Percentiles rank a stretch among this genome's conserved stretches.
Conservation (phyloP, 805 yeast species). For the Phaffomyces thermotolerans region DNA sequence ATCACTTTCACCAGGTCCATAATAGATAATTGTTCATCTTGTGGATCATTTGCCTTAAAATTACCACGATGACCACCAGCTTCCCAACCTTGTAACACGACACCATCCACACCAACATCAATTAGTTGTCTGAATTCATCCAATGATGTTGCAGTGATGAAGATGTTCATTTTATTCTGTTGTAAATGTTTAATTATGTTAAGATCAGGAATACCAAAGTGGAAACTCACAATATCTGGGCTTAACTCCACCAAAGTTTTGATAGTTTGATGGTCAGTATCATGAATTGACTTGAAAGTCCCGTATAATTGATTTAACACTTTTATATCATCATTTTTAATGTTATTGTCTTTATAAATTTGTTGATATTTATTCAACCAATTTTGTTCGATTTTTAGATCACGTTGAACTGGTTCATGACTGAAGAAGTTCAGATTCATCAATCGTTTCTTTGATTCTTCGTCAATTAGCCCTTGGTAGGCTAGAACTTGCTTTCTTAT, state of each 20-base stretch:
- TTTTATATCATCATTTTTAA: background rate
- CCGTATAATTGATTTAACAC: constrained; percentile 9
- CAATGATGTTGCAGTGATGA: constrained; percentile 41
- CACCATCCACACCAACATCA: constrained; percentile 36
- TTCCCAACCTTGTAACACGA: constrained; percentile 50
- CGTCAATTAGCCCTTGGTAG: constrained; percentile 9
- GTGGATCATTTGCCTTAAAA: constrained; percentile 28
- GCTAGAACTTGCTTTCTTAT: constrained; percentile 10
- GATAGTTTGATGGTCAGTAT: constrained; percentile 10
- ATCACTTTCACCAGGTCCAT: constrained; percentile 19
- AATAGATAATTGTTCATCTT: constrained; percentile 30
- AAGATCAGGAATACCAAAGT: constrained; percentile 40
- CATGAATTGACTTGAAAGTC: constrained; percentile 11
- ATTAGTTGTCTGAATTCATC: constrained; percentile 32
- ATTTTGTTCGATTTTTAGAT: constrained; percentile 11
- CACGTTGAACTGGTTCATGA: constrained; percentile 26
- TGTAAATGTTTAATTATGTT: constrained; percentile 29
- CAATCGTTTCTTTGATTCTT: constrained; percentile 3
- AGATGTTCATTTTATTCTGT: constrained; percentile 31
- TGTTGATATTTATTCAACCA: constrained; percentile 20
- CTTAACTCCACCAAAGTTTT: constrained; percentile 13
- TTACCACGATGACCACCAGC: constrained; percentile 64
- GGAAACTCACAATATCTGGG: constrained; percentile 47
- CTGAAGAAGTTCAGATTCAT: constrained; percentile 44
- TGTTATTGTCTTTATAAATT: constrained; percentile 1